phyloP scores from a whole-genome alignment of 352 stramenopile species.

The Pythium sp. region DNA sequence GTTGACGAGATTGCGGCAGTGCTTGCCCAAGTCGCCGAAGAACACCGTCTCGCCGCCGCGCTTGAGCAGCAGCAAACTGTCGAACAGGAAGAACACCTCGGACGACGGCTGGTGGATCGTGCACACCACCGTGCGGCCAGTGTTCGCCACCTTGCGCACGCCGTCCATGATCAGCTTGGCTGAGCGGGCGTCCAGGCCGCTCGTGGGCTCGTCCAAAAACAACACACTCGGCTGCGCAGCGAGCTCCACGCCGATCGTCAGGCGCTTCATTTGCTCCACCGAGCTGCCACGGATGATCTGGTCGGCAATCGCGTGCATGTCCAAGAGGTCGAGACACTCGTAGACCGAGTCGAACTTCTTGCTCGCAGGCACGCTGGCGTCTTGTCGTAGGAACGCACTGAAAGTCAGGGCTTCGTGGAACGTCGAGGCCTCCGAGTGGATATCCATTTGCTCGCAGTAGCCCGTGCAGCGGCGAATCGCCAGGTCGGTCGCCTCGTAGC shows the following conservation, averaged over 20 bases:
- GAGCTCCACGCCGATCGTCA: slow-evolving; percentile 48
- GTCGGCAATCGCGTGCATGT: slow-evolving; percentile 40
- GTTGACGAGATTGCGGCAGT: neutral
- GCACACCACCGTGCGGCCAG: slow-evolving; percentile 18
- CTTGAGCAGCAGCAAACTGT: slow-evolving; percentile 71
- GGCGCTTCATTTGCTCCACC: slow-evolving; percentile 31
- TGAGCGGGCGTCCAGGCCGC: slow-evolving; percentile 70
- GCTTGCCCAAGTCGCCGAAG: slow-evolving; percentile 18
- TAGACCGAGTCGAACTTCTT: slow-evolving; percentile 21
- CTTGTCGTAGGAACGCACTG: slow-evolving; percentile 58
- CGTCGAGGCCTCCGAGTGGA: neutral
- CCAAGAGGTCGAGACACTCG: slow-evolving; percentile 78
- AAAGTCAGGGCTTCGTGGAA: slow-evolving; percentile 28
- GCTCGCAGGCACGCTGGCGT: slow-evolving; percentile 13
- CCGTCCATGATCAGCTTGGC: slow-evolving; percentile 76
- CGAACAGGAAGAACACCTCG: slow-evolving; percentile 63
- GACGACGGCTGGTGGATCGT: slow-evolving; percentile 3
- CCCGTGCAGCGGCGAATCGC: neutral
- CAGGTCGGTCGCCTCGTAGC: neutral
- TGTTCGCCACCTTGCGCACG: slow-evolving; percentile 68
- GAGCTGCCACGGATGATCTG: slow-evolving; percentile 19
- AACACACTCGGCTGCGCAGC: slow-evolving; percentile 71
- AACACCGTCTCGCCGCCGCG: slow-evolving; percentile 33
- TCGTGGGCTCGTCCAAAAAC: slow-evolving; percentile 71
- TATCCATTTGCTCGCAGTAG: neutral